Percentiles rank a stretch among this genome's conserved stretches.
These are phyloP conservation scores for Geotrichum macrosporum DNA, from an alignment of 1,139 yeast species.

Conservation along the genomic window DNA sequence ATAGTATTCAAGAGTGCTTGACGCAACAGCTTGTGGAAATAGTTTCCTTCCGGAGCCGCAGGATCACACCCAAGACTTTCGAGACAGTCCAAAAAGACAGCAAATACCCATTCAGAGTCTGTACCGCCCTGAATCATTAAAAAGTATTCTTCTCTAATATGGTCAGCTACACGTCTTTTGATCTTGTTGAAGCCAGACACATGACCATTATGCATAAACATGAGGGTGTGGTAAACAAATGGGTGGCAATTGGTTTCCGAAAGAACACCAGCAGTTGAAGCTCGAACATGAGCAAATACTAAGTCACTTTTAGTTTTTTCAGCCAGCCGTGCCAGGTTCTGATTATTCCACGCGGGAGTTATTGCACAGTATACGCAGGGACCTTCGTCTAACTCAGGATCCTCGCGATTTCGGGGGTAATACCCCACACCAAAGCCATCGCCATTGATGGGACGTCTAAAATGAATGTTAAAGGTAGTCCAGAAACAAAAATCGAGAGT, in stretches of 20 bases:
- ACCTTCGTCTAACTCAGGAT: slow-evolving; percentile 49
- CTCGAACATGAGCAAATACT: slow-evolving; percentile 93
- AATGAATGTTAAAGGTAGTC: background rate
- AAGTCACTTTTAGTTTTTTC: slow-evolving; percentile 78
- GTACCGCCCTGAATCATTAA: slow-evolving; percentile 85
- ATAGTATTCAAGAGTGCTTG: slow-evolving; percentile 71
- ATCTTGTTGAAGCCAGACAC: slow-evolving; percentile 67
- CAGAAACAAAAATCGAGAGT: background rate
- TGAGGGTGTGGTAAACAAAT: slow-evolving; percentile 71
- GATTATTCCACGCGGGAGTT: slow-evolving; percentile 95
- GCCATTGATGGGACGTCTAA: slow-evolving; percentile 82
- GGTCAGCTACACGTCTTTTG: slow-evolving; percentile 66
- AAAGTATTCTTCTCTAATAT: slow-evolving; percentile 75
- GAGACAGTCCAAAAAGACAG: slow-evolving; percentile 74
- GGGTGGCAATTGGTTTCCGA: slow-evolving; percentile 97
- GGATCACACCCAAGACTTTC: slow-evolving; percentile 76
- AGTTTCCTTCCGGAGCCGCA: slow-evolving; percentile 41
- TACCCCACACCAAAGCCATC: slow-evolving; percentile 98
- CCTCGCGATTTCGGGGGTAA: slow-evolving; percentile 51
- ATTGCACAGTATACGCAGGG: slow-evolving; percentile 89
- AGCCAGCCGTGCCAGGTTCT: slow-evolving; percentile 78
- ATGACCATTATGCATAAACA: slow-evolving; percentile 98
- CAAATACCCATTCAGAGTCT: slow-evolving; percentile 93
- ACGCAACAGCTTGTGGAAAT: slow-evolving; percentile 58
- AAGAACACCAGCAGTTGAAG: slow-evolving; percentile 90